A percentile compares a stretch with the other conserved stretches of the same genome.
phyloP scores from a whole-genome alignment of 345 rosid species.

The Brassica carinata region DNA sequence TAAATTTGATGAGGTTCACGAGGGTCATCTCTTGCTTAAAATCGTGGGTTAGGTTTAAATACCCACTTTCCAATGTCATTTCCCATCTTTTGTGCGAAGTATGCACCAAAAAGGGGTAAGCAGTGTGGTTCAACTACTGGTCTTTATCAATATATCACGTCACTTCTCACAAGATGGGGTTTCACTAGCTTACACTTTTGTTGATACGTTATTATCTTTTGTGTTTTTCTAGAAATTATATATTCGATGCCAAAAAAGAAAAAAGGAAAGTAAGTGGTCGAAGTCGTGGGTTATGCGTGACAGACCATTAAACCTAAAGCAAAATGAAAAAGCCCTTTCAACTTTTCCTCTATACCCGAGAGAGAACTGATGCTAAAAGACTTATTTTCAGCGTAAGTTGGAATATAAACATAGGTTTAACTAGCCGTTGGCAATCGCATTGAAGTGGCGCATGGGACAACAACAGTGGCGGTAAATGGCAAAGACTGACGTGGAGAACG shows the following conservation, averaged over 20 bases:
- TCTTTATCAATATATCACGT: conserved; percentile 26
- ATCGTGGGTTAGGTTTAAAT: conserved; percentile 39
- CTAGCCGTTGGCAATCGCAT: conserved; percentile 26
- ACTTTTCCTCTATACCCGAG: conserved; percentile 36
- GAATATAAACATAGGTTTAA: background rate
- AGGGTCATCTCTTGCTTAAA: conserved; percentile 24
- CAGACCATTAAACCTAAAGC: conserved; percentile 40
- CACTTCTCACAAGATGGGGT: conserved; percentile 29
- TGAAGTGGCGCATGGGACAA: conserved; percentile 6
- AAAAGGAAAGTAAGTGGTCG: conserved; percentile 21
- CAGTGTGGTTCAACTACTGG: conserved; percentile 35
- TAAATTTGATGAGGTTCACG: conserved; percentile 35
- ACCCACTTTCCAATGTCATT: conserved; percentile 35
- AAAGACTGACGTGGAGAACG: conserved; percentile 75
- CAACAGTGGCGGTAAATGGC: conserved; percentile 17
- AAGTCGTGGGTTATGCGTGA: conserved; percentile 40
- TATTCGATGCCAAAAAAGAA: conserved; percentile 3
- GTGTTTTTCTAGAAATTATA: conserved; percentile 9
- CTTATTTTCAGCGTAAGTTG: background rate
- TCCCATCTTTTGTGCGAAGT: conserved; percentile 31
- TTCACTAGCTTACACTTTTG: conserved; percentile 7
- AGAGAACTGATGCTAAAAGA: conserved; percentile 26
- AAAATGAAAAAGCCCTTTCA: conserved; percentile 8
- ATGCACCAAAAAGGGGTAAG: conserved; percentile 31
- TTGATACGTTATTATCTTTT: background rate